These are phyloP conservation scores for Penicillium sp. DNA, from an alignment of 2,329 filamentous ascomycete species.

Conservation along the genomic window DNA sequence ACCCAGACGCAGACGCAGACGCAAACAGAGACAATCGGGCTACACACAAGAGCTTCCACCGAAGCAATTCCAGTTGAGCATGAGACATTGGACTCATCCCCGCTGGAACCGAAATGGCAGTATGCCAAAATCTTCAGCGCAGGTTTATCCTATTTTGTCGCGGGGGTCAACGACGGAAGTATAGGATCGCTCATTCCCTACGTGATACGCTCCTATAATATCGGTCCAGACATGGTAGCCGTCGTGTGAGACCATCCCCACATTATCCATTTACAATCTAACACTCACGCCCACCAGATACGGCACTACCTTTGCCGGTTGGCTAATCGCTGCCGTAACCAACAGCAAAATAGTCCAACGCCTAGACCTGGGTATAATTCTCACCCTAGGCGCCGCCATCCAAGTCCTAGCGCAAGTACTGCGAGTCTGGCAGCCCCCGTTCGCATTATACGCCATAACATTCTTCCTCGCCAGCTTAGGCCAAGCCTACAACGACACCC, in stretches of 20 bases:
- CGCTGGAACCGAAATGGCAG: conserved; percentile 16
- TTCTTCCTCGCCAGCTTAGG: conserved; percentile 61
- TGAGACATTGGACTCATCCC: background rate
- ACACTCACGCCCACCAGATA: conserved; percentile 42
- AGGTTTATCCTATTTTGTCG: conserved; percentile 64
- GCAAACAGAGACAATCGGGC: conserved; percentile 12
- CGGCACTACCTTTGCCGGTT: conserved; percentile 58
- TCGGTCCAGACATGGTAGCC: conserved; percentile 54
- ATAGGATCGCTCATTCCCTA: conserved; percentile 64
- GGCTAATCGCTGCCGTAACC: conserved; percentile 58
- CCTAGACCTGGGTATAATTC: conserved; percentile 57
- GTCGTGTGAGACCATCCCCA: conserved; percentile 44
- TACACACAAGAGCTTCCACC: conserved; percentile 1
- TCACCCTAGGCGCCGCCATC: conserved; percentile 55
- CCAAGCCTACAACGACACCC: conserved; percentile 63
- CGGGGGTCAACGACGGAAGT: conserved; percentile 64
- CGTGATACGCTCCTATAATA: conserved; percentile 56
- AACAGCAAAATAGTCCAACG: conserved; percentile 51
- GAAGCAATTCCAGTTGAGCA: background rate
- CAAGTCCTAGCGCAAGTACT: conserved; percentile 52
- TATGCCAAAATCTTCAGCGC: conserved; percentile 54
- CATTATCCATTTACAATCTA: conserved; percentile 15
- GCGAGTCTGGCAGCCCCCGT: conserved; percentile 57
- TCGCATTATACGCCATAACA: conserved; percentile 56
- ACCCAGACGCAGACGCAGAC: too few relatives aligned